phyloP scores from a whole-genome alignment of 73 alveolate genomes.

The Uronychia setigera region DNA sequence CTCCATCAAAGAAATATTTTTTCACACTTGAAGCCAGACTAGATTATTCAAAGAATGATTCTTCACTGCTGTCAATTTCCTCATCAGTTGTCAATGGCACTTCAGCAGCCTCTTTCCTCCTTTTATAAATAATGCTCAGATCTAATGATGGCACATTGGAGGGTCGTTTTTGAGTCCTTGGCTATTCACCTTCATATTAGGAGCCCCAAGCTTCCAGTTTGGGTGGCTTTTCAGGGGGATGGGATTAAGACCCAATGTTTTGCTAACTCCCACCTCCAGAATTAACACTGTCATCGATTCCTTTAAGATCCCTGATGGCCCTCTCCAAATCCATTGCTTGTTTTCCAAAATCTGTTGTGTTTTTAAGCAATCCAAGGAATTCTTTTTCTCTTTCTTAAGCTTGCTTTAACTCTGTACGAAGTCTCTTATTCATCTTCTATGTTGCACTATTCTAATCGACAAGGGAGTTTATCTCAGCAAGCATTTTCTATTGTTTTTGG shows the following conservation, averaged over 20 bases:
- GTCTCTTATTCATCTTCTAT: neutral
- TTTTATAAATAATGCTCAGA: neutral
- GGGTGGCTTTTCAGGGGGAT: neutral
- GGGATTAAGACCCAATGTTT: neutral
- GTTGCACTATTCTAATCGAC: neutral
- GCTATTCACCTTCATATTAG: neutral
- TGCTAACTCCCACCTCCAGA: neutral
- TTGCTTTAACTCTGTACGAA: neutral
- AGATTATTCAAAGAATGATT: neutral
- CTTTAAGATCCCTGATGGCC: neutral
- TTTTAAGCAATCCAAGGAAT: neutral
- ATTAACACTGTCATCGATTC: neutral
- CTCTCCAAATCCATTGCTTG: neutral
- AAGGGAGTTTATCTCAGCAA: neutral
- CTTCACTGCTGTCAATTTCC: neutral
- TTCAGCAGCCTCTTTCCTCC: neutral
- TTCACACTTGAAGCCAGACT: neutral
- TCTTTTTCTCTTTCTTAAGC: neutral
- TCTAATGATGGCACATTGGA: neutral
- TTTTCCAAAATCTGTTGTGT: neutral
- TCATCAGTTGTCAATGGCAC: neutral
- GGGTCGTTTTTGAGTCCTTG: neutral
- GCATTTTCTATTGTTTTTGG: neutral
- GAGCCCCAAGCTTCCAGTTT: constrained; percentile 1
- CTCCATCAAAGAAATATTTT: neutral